phyloP scores from a whole-genome alignment of 148 eudicot species.

The Rhododendron ovatum region DNA sequence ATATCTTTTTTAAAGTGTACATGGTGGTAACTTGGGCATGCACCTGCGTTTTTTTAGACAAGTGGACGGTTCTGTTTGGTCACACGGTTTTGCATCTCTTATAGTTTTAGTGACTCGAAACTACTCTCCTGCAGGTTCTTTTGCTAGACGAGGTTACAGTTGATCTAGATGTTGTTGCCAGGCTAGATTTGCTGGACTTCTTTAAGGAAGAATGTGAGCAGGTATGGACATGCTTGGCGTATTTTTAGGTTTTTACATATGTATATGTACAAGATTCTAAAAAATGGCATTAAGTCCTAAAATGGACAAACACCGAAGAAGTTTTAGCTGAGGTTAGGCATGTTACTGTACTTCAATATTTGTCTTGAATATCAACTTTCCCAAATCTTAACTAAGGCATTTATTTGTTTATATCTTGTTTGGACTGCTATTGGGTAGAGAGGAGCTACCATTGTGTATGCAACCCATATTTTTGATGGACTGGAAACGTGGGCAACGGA shows the following conservation, averaged over 20 bases:
- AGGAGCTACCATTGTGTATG: slow-evolving; percentile 93
- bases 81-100: neutral
- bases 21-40: neutral
- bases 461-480: slow-evolving; percentile 97
- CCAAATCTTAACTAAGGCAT: neutral
- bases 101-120: neutral
- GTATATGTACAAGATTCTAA: neutral
- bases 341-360: neutral
- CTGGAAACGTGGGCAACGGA: slow-evolving; percentile 95
- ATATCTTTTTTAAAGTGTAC: neutral
- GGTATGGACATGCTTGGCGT: slow-evolving; percentile 35
- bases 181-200: slow-evolving; percentile 89
- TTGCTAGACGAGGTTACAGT: slow-evolving; percentile 92
- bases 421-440: slow-evolving; percentile 37
- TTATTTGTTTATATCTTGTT: neutral
- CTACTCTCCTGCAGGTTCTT: slow-evolving; percentile 56
- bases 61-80: neutral
- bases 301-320: neutral
- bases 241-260: slow-evolving; percentile 9
- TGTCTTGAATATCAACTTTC: neutral
- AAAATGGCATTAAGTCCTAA: neutral
- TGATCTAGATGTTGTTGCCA: slow-evolving; percentile 90
- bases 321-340: neutral
- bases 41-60: neutral
- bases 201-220: slow-evolving; percentile 88